phyloP scores from a whole-genome alignment of 441 rosid species.

The Mallotus repandus region DNA sequence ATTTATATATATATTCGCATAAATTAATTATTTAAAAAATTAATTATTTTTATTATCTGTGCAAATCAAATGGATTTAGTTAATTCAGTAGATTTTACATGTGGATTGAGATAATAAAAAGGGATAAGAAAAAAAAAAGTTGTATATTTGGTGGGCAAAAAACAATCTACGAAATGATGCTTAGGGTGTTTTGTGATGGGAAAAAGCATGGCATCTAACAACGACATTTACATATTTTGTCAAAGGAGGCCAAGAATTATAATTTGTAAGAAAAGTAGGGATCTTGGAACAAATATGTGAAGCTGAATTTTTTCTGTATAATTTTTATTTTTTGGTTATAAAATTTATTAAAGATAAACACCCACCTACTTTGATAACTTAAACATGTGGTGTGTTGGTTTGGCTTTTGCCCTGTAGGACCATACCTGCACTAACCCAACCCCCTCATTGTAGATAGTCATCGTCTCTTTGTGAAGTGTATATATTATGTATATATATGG shows the following conservation, averaged over 20 bases:
- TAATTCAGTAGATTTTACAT: too few relatives aligned
- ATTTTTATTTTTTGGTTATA: background rate
- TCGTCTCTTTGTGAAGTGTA: slow-evolving; percentile 12
- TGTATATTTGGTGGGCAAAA: background rate
- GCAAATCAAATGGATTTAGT: too few relatives aligned
- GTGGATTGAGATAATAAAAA: too few relatives aligned
- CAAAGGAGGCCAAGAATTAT: background rate
- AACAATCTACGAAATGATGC: background rate
- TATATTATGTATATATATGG: slow-evolving; percentile 1
- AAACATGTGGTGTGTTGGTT: slow-evolving; percentile 43
- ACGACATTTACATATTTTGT: slow-evolving; percentile 13
- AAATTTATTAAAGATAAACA: slow-evolving; percentile 17
- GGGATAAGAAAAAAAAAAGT: too few relatives aligned
- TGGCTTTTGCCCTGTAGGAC: slow-evolving; percentile 41
- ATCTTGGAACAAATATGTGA: slow-evolving; percentile 1
- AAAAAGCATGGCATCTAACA: slow-evolving; percentile 10
- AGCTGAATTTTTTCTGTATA: background rate
- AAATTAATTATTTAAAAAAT: too few relatives aligned
- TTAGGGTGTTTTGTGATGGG: slow-evolving; percentile 8
- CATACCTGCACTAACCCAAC: slow-evolving; percentile 31
- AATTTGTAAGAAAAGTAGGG: background rate
- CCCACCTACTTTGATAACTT: slow-evolving; percentile 30
- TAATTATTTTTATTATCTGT: too few relatives aligned
- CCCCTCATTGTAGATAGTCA: background rate
- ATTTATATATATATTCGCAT: too few relatives aligned